Evolutionary conservation across 2,329 filamentous ascomycete species (phyloP).

Genomic region (Cercospora beticola): DNA sequence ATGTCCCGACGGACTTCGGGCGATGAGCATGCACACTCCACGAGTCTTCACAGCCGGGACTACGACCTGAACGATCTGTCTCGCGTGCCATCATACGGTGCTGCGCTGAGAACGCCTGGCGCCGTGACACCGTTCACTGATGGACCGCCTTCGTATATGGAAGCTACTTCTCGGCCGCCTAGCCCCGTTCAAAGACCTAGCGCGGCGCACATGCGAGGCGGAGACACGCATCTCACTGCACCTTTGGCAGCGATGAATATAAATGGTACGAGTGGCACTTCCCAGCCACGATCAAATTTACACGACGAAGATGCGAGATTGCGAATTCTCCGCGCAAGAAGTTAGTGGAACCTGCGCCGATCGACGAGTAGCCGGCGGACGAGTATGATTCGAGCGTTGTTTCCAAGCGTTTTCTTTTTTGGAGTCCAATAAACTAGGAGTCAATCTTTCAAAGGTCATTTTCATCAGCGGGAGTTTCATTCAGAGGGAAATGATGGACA

Average conservation of each 20-base stretch:
- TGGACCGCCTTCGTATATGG: conserved; percentile 47
- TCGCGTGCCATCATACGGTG: conserved; percentile 54
- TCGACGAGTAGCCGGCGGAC: background rate
- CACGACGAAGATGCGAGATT: conserved; percentile 25
- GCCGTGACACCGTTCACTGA: conserved; percentile 44
- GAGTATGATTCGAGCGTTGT: background rate
- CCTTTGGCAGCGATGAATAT: conserved; percentile 18
- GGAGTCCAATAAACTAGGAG: background rate
- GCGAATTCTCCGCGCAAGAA: conserved; percentile 29
- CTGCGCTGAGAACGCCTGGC: conserved; percentile 48
- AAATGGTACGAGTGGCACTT: background rate
- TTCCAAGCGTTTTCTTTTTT: background rate
- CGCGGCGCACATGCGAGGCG: conserved; percentile 31
- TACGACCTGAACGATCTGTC: conserved; percentile 50
- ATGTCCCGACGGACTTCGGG: conserved; percentile 39
- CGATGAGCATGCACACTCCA: conserved; percentile 27
- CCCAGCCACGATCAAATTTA: conserved; percentile 1
- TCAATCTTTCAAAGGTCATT: background rate
- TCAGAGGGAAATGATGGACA: background rate
- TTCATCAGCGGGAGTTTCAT: background rate
- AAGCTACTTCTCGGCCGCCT: conserved; percentile 43
- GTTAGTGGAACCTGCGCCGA: conserved; percentile 19
- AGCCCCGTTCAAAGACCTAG: conserved; percentile 31
- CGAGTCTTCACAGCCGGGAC: conserved; percentile 27
- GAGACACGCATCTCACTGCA: conserved; percentile 22